Evolutionary conservation across 371 early-diverging fungal species (phyloP).

Genomic region (Apophysomyces variabilis): DNA sequence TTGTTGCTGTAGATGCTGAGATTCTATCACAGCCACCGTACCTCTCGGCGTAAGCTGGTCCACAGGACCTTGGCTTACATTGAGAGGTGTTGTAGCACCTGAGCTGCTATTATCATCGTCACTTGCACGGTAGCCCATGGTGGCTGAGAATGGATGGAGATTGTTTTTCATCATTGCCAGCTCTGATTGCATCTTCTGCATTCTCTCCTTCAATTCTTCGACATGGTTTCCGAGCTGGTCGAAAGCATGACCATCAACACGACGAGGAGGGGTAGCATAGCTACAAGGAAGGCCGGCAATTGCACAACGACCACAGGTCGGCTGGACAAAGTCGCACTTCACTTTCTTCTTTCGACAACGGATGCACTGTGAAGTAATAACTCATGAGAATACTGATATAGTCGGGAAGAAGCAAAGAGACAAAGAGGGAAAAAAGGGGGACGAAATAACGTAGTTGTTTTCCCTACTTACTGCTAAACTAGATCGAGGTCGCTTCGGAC

Average conservation of each 20-base stretch:
- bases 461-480: conserved; percentile 49
- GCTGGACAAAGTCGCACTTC: conserved; percentile 68
- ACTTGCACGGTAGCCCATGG: conserved; percentile 17
- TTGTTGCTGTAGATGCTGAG: conserved; percentile 4
- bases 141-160: conserved; percentile 44
- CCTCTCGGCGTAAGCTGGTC: conserved; percentile 12
- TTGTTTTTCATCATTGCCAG: conserved; percentile 56
- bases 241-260: conserved; percentile 64
- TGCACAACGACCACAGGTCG: conserved; percentile 64
- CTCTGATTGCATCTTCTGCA: conserved; percentile 53
- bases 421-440: neutral
- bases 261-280: conserved; percentile 55
- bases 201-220: conserved; percentile 53
- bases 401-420: neutral
- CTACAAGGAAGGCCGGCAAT: conserved; percentile 54
- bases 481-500: conserved; percentile 51
- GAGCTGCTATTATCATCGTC: conserved; percentile 21
- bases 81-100: conserved; percentile 12
- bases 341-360: conserved; percentile 69
- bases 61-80: neutral
- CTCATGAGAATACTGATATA: too few relatives aligned
- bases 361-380: conserved; percentile 36
- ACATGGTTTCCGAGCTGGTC: conserved; percentile 58
- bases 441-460: neutral
- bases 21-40: conserved; percentile 17